These are phyloP conservation scores for Hymenoscyphus scutula DNA, from an alignment of 2,329 filamentous ascomycete genomes.

Conservation along the genomic window DNA sequence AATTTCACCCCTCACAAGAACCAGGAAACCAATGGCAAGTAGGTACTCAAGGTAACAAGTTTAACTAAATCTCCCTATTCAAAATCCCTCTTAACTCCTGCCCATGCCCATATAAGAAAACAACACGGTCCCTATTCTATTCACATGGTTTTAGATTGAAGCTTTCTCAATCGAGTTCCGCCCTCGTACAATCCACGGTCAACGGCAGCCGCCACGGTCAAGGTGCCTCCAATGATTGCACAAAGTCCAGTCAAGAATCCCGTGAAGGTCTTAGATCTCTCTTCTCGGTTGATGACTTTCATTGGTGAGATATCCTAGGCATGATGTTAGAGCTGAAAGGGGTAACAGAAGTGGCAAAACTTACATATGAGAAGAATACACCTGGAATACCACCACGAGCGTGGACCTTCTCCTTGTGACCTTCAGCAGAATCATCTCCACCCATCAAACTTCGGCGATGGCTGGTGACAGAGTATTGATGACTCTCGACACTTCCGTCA, in stretches of 20 bases:
- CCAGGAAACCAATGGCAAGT: not conserved
- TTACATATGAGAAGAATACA: slow-evolving; percentile 96
- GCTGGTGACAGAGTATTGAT: slow-evolving; percentile 97
- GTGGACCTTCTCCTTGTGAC: slow-evolving; percentile 89
- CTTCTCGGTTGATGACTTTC: slow-evolving; percentile 98
- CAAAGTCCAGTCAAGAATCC: slow-evolving; percentile 93
- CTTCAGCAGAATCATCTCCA: slow-evolving; percentile 80
- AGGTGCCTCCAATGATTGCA: slow-evolving; percentile 88
- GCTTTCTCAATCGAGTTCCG: slow-evolving; percentile 78
- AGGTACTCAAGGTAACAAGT: not conserved
- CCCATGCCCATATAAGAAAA: slow-evolving; percentile 22
- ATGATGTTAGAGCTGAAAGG: slow-evolving; percentile 25
- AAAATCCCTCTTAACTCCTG: slow-evolving; percentile 27
- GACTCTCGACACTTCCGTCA: slow-evolving; percentile 87
- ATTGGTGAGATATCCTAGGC: slow-evolving; percentile 92
- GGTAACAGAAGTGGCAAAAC: slow-evolving; percentile 37
- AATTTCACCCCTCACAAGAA: no score
- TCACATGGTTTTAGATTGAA: slow-evolving; percentile 64
- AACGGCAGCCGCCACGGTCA: slow-evolving; percentile 92
- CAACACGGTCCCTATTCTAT: not conserved
- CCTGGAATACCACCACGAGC: slow-evolving; percentile 90
- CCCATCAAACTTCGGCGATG: slow-evolving; percentile 87
- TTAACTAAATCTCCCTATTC: not conserved
- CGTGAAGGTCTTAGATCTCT: slow-evolving; percentile 81
- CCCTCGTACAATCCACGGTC: slow-evolving; percentile 93